These are phyloP conservation scores for Terfezia boudieri DNA, from an alignment of 495 filamentous ascomycete species.

Conservation along the genomic window DNA sequence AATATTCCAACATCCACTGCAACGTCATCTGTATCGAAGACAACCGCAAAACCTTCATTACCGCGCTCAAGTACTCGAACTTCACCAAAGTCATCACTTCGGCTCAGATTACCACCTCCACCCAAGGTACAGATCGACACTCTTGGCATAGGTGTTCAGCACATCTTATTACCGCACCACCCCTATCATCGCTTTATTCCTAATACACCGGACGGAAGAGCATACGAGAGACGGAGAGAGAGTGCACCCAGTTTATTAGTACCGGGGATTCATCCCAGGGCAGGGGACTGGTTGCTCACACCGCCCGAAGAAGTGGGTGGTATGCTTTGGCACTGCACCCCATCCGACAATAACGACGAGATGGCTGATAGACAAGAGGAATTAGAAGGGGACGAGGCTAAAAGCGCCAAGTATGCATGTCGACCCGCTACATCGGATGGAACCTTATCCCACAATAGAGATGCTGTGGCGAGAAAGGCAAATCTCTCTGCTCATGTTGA, in stretches of 20 bases:
- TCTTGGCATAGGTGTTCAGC: background rate
- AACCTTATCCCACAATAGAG: background rate
- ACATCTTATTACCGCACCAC: background rate
- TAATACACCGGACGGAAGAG: constrained; percentile 8
- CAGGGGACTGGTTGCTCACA: constrained; percentile 17
- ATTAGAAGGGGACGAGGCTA: background rate
- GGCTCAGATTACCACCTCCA: constrained; percentile 12
- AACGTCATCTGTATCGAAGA: background rate
- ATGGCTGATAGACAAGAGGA: constrained; percentile 1
- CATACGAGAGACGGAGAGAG: constrained; percentile 10
- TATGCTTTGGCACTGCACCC: constrained; percentile 15
- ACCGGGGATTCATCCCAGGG: constrained; percentile 14
- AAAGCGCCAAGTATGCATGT: background rate
- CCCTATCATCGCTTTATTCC: constrained; percentile 8
- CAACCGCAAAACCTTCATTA: background rate
- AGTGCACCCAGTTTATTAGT: constrained; percentile 16
- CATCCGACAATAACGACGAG: constrained; percentile 6
- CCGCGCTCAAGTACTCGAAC: background rate
- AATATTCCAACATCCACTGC: background rate
- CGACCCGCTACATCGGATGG: background rate
- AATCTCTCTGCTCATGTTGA: too few relatives aligned
- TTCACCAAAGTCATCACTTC: constrained; percentile 12
- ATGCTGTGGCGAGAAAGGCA: too few relatives aligned
- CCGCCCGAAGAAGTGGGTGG: constrained; percentile 20
- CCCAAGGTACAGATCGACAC: background rate